Evolutionary conservation across 78 protist genomes (phyloP), one percentile per base, ranked within the genome.

Genomic region (Dictyostelium discoideum): DNA sequence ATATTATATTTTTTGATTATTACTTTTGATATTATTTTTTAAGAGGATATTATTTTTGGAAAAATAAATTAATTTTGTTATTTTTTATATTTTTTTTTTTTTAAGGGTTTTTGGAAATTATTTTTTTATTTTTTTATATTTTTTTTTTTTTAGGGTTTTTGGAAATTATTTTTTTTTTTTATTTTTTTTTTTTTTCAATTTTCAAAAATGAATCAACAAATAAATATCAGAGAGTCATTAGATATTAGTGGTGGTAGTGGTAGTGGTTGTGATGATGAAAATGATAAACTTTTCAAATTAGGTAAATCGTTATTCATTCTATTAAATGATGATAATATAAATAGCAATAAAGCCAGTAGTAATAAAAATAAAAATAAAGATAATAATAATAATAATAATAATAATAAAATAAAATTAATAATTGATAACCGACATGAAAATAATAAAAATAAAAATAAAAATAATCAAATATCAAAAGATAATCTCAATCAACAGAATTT

Each of bases 251-350:
- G 32, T 24, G 22, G 37, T 32, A 32, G 37, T 32, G 37, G 37
- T 32, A 1, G 37, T 32, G 37, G 37, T 32, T 32, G 18, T 63
- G 40, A 72, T 24, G 22, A 16, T 26, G 77, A 69, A 26, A 69
- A 11, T 11, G 77, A 69, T 69, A 11, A 26, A 10, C 2, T 69
- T 26, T 74, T 74, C 37, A 74, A 74, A 74, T 74, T 74, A 24
- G 81, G 81, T 5, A 74, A 74, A 74, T 74, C 81, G 18, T 37
- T 74, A 74, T 74, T 74, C 24, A 74, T 74, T 16, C 48, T 74
- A 5, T 74, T 74, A 74, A 74, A 74, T 37, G 81, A 74, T 74
- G 40, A 26, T 6, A 69, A 26, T 11, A 22, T 22, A 1, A 69
- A 11, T 0, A 69, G 26, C 18, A 69, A 67, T 24, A 60, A 14